phyloP scores from a whole-genome alignment of 176 grass and related monocot genomes.

The Rhynchospora breviuscula region DNA sequence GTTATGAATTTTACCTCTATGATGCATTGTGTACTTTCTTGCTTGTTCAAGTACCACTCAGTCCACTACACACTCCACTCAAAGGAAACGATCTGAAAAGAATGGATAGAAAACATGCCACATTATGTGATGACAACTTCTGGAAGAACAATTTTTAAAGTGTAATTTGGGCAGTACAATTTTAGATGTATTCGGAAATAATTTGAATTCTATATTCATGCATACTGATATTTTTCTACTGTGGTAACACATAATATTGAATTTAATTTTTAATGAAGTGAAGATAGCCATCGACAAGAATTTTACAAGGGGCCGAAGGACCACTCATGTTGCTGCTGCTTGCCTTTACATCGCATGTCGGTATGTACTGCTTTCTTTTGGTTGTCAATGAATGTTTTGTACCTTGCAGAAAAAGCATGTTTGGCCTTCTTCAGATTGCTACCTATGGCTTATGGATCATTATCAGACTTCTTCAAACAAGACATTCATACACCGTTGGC shows the following conservation, averaged over 20 bases:
- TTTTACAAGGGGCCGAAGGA: constrained; percentile 75
- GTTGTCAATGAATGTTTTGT: background rate
- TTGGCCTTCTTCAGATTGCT: background rate
- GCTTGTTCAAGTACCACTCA: background rate
- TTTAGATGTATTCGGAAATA: background rate
- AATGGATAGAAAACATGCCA: background rate
- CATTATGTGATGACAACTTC: background rate
- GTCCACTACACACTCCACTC: background rate
- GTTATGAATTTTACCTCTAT: too few relatives aligned
- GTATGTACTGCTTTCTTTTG: constrained; percentile 29
- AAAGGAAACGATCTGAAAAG: background rate
- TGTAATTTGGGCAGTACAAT: background rate
- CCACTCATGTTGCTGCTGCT: constrained; percentile 64
- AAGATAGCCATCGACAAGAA: constrained; percentile 74
- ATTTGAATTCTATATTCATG: background rate
- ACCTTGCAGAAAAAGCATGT: background rate
- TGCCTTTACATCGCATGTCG: constrained; percentile 93
- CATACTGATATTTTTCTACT: constrained; percentile 18
- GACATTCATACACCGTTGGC: background rate
- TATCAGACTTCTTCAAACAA: constrained; percentile 3
- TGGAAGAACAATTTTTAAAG: background rate
- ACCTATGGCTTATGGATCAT: background rate
- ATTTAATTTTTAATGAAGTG: constrained; percentile 36
- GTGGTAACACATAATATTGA: constrained; percentile 8
- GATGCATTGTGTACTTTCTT: background rate